Evolutionary conservation across 192 early-diverging fungal species (phyloP), one percentile per base, ranked within the genome.

Genomic region (Cetraspora pellucida): DNA sequence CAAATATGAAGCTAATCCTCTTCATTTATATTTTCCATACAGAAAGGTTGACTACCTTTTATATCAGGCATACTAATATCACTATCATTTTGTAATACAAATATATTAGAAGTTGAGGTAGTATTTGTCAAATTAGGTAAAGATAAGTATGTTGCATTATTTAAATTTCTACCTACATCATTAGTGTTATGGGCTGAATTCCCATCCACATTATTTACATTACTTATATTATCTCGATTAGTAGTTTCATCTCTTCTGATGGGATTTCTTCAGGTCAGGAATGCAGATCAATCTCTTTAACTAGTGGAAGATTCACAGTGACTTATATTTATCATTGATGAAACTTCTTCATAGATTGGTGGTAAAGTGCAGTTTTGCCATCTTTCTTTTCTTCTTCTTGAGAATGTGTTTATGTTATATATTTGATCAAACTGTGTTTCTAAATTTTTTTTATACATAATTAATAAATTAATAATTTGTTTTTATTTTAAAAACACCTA

Each of bases 21-120:
- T n/a, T n/a, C n/a, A n/a, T n/a, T n/a, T n/a, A n/a, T n/a, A n/a
- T n/a, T n/a, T n/a, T n/a, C n/a, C n/a, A n/a, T n/a, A n/a, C n/a
- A n/a, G n/a, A n/a, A n/a, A n/a, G n/a, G n/a, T n/a, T n/a, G n/a
- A n/a, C n/a, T n/a, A n/a, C n/a, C n/a, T n/a, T n/a, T n/a, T n/a
- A n/a, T n/a, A n/a, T n/a, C n/a, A n/a, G n/a, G n/a, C 58, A 61
- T 61, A 61, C 59, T 61, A 61, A 28, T 21, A 61, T 61, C 59
- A 61, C 59, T 61, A 30, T 61, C 59, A 61, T 61, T 61, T 30
- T 30, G 59, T 61, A 21, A 61, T 61, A 3, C 59, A 10, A 30
- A 61, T 61, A 10, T 61, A 2, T 61, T 61, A 61, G 21, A 30
- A 1, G 21, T 23, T n/a, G 59, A 61, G 59, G 10, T 11, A 21